Base-by-base conservation (phyloP, 805 yeast genomes). In the Lachancea quebecensis region DNA sequence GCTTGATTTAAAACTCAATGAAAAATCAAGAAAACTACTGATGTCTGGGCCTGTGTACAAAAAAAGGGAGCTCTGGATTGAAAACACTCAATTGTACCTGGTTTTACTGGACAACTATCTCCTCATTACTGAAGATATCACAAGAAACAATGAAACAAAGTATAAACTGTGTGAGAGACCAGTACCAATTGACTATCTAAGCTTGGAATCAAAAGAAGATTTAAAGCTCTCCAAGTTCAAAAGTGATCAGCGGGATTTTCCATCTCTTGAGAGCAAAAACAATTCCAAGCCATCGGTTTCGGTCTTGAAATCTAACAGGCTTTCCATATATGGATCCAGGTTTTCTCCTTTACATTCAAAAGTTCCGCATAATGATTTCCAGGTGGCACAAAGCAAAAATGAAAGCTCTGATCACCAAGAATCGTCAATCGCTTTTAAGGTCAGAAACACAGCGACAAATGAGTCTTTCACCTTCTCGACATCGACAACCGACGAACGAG, bases 81-180 rank as follows among this genome's bases (percentile, higher is more conserved):
- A 81, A 34, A 71, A 84, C 34, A 65, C 69, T 7, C 67, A 73
- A 0, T 64, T 69, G 1, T 70, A 77, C 51, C 54, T 84, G 18
- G 76, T 85, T 15, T 64, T 87, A 27, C 64, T 87, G 42, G 95
- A 87, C 57, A 85, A 87, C 55, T 85, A 72, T 53, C 63, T 87
- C 37, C 57, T 87, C 29, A 73, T 87, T 1, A 81, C 86, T 1
- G 82, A 86, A 35, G 71, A 71, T 39, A 61, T 74, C 2, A 68
- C 69, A 8, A 74, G 72, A 38, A 74, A 68, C 8, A 49, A 60
- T 10, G 53, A 53, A 10, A 63, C 55, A 32, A 54, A 52, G 14
- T 71, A 58, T 38, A 71, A 71, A 50, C 71, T 81, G 0, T 57
- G 69, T 10, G 86, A 80, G 53, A 70, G 69, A 37, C 86, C 87